Evolutionary conservation across 129 eudicot species (phyloP).

Genomic region (Smallanthus sonchifolius): DNA sequence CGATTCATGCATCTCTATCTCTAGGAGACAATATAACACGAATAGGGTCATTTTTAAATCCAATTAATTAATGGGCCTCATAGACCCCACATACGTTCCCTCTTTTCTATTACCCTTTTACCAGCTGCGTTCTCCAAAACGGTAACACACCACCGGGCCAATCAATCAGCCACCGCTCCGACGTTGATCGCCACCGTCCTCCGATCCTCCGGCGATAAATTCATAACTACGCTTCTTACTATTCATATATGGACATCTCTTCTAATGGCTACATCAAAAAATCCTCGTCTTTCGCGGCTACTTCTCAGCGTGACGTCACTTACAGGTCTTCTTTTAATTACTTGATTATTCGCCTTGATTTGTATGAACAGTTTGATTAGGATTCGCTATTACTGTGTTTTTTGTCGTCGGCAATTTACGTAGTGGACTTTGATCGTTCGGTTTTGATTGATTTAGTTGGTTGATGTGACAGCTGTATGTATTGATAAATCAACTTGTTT

Average conservation of each 20-base stretch:
- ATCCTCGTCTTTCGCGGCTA: slow-evolving; percentile 35
- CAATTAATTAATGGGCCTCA: no score
- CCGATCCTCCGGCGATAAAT: not conserved
- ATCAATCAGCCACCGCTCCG: not conserved
- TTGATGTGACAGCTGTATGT: not conserved
- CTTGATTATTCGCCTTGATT: not conserved
- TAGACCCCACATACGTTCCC: not conserved
- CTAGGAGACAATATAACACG: no score
- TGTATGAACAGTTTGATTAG: not conserved
- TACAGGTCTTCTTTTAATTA: slow-evolving; percentile 32
- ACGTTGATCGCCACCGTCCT: not conserved
- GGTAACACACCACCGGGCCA: not conserved
- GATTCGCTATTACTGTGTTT: not conserved
- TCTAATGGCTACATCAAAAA: slow-evolving; percentile 28
- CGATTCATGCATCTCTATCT: no score
- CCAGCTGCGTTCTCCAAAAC: not conserved
- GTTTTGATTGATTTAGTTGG: not conserved
- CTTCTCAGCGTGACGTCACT: slow-evolving; percentile 57
- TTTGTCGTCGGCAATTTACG: not conserved
- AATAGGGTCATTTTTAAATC: no score
- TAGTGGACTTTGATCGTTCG: slow-evolving; percentile 6
- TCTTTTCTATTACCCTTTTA: not conserved
- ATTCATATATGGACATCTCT: not conserved
- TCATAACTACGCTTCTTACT: not conserved
- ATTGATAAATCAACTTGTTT: not conserved